These are phyloP conservation scores for Pochonia chlamydosporia DNA, from an alignment of 2,329 filamentous ascomycete species.

Conservation along the genomic window DNA sequence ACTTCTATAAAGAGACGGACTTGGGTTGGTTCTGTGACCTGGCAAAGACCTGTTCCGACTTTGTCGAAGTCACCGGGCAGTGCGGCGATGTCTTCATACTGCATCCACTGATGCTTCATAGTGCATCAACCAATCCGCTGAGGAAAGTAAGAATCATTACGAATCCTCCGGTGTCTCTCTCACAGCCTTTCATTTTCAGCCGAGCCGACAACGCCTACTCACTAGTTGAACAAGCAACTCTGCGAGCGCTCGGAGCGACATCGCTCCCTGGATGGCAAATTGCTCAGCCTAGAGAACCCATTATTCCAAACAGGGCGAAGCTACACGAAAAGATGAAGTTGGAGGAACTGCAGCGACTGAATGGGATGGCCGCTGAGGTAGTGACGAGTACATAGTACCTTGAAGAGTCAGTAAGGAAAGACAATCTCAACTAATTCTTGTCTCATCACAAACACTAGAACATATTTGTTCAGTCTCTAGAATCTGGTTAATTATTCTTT, in stretches of 20 bases:
- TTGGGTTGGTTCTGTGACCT: conserved; percentile 39
- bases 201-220: conserved; percentile 42
- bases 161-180: conserved; percentile 44
- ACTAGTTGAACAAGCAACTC: conserved; percentile 49
- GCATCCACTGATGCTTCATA: conserved; percentile 54
- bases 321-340: conserved; percentile 20
- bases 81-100: conserved; percentile 51
- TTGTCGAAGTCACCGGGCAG: conserved; percentile 47
- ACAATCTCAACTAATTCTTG: too few species aligned
- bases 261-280: conserved; percentile 48
- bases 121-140: conserved; percentile 36
- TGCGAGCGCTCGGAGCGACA: conserved; percentile 41
- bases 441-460: too few species aligned
- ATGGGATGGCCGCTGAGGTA: conserved; percentile 13
- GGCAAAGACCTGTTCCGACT: conserved; percentile 33
- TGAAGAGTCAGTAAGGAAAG: too few species aligned
- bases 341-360: conserved; percentile 37
- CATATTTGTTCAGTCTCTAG: too few species aligned
- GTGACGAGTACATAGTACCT: too few species aligned
- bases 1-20: conserved; percentile 36
- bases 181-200: conserved; percentile 46
- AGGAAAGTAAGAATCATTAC: conserved; percentile 16
- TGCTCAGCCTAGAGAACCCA: conserved; percentile 37
- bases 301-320: conserved; percentile 35
- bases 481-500: too few species aligned